Percentiles rank a stretch among this genome's conserved stretches.
These are phyloP conservation scores for Vaccinium corymbosum DNA, from an alignment of 148 eudicot genomes.

Conservation along the genomic window DNA sequence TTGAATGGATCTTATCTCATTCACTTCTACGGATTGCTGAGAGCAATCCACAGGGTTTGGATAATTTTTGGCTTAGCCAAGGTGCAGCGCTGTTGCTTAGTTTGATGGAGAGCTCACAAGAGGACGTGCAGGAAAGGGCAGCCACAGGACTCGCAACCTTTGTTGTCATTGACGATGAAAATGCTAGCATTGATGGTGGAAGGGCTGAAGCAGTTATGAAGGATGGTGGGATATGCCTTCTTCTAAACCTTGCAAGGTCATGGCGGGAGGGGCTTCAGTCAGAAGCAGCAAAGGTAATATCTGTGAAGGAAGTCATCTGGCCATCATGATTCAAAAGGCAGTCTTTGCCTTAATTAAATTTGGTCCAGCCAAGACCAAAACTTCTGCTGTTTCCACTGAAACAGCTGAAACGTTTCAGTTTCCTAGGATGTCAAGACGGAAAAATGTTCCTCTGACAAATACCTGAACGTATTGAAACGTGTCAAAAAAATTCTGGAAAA, in stretches of 20 bases:
- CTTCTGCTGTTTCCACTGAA: not conserved
- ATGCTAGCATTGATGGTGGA: conserved; percentile 75
- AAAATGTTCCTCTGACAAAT: not conserved
- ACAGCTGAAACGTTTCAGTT: not conserved
- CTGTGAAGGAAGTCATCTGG: not conserved
- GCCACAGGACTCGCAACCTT: conserved; percentile 94
- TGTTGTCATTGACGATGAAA: conserved; percentile 93
- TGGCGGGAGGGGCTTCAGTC: conserved; percentile 96
- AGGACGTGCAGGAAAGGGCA: conserved; percentile 96
- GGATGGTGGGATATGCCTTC: conserved; percentile 84
- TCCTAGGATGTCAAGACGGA: not conserved
- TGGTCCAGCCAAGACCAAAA: not conserved
- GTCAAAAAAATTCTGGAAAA: not conserved
- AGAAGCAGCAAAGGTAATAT: conserved; percentile 84
- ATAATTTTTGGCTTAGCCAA: conserved; percentile 86
- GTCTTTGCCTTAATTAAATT: not conserved
- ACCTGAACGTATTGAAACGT: not conserved
- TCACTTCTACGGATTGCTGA: conserved; percentile 84
- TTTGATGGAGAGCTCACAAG: conserved; percentile 81
- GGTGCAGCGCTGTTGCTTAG: conserved; percentile 80
- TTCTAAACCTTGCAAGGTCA: conserved; percentile 73
- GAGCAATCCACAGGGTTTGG: conserved; percentile 73
- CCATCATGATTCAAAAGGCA: conserved; percentile 1
- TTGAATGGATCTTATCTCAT: conserved; percentile 86
- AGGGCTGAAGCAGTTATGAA: conserved; percentile 92